Evolutionary conservation across 2,329 filamentous ascomycete genomes (phyloP).

Genomic region (Penicillium sp.): DNA sequence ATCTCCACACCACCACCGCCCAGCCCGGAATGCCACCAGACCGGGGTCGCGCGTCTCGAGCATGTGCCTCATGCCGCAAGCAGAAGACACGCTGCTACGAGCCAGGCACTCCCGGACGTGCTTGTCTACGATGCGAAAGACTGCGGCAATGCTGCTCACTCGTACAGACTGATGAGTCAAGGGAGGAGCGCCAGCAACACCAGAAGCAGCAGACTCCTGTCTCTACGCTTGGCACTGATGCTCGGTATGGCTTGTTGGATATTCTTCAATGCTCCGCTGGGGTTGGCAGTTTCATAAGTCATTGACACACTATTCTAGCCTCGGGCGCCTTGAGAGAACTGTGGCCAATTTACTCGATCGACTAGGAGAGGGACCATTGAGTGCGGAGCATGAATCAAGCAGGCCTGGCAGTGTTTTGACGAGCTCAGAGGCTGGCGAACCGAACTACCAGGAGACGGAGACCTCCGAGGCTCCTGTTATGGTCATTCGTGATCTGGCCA

Average conservation of each 20-base stretch:
- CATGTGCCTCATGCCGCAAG: constrained; percentile 44
- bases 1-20: background rate
- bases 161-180: constrained; percentile 1
- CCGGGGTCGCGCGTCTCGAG: constrained; percentile 32
- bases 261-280: background rate
- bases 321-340: constrained; percentile 21
- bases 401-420: constrained; percentile 14
- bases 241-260: constrained; percentile 15
- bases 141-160: constrained; percentile 41
- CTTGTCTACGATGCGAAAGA: constrained; percentile 43
- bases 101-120: constrained; percentile 29
- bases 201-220: background rate
- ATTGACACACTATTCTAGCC: constrained; percentile 6
- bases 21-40: constrained; percentile 21
- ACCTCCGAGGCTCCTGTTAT: constrained; percentile 22
- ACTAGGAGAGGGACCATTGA: constrained; percentile 19
- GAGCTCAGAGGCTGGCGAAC: constrained; percentile 13
- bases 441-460: constrained; percentile 16
- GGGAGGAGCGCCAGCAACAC: constrained; percentile 7
- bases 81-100: constrained; percentile 49
- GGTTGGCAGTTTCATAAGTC: no score
- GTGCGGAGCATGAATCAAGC: constrained; percentile 8
- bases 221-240: constrained; percentile 16
- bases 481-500: constrained; percentile 25
- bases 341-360: constrained; percentile 21